Base-by-base conservation (phyloP, 1,139 yeast species). In the Pichia sp. region DNA sequence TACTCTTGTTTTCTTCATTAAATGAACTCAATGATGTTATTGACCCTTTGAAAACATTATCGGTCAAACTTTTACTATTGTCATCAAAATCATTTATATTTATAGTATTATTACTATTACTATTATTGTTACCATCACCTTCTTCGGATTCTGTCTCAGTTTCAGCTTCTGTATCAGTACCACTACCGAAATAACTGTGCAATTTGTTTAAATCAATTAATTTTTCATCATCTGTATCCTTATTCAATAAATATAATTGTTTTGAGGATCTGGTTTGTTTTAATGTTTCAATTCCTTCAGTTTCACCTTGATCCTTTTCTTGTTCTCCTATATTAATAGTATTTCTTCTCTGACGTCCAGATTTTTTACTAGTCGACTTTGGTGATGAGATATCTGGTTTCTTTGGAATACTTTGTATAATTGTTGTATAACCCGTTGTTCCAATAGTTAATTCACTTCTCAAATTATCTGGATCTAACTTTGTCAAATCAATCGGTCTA, bases 191-290 rank as follows among this genome's bases (percentile, higher is more conserved):
- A 48, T 62, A 66, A 42, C 67, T 62, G 31, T 62, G 62, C 31
- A 66, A 55, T 45, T 66, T 66, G 19, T 56, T 55, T 45, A 66
- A 45, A 51, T 65, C 66, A 19, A 65, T 58, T 2, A 59, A 48
- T 45, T 59, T 63, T 14, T 58, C 61, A 25, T 57, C 52, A 16
- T 53, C 53, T 4, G 62, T 58, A 36, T 56, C 56, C 29, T 54
- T 51, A 49, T 62, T 56, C 51, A 65, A 44, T 19, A 60, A 48
- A 52, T 61, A 56, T 16, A 66, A 54, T 44, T 65, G 67, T 43
- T 52, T 58, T 1, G 68, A 65, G 0, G 69, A 66, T 19, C 57
- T 49, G 0, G 67, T 64, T 44, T 61, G 65, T 11, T 63, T 58
- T 33, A 66, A 49, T 7, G 55, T 49, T 13, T 54, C 50, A 8